Evolutionary conservation across 495 filamentous ascomycete genomes (phyloP).

Genomic region (Trichoderma gamsii): DNA sequence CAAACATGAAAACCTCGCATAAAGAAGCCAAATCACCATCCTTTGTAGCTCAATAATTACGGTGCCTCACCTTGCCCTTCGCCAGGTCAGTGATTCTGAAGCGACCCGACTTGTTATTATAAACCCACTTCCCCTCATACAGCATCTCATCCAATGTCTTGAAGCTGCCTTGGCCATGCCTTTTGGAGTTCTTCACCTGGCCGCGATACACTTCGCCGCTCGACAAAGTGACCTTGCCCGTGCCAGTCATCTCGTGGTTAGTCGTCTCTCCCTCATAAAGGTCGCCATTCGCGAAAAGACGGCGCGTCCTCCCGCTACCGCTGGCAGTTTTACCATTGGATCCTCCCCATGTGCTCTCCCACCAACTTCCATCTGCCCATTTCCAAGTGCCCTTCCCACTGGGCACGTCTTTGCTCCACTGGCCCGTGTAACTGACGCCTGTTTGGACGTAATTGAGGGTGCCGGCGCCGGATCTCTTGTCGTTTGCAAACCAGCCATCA

Average conservation of each 20-base stretch:
- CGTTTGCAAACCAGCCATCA: background rate
- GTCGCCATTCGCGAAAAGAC: background rate
- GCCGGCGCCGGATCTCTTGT: background rate
- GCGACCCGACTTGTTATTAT: too few species aligned
- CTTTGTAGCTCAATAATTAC: too few species aligned
- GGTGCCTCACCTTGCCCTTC: too few species aligned
- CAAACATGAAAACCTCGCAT: too few species aligned
- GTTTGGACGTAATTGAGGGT: background rate
- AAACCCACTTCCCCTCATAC: background rate
- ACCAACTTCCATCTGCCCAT: background rate
- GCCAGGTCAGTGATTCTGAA: too few species aligned
- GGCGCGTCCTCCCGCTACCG: background rate
- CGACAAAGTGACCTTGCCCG: background rate
- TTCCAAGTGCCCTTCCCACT: background rate
- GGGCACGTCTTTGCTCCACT: background rate
- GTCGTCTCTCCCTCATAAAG: background rate
- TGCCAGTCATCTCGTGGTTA: background rate
- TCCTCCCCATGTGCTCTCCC: background rate
- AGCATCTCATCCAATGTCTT: background rate
- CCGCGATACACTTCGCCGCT: background rate
- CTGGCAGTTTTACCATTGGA: background rate
- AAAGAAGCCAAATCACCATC: too few species aligned
- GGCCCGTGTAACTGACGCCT: background rate
- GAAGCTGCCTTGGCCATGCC: background rate
- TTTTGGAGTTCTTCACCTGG: background rate